phyloP scores from a whole-genome alignment of 1,284 basidiomycete genomes.

The Schizophyllum amplum region DNA sequence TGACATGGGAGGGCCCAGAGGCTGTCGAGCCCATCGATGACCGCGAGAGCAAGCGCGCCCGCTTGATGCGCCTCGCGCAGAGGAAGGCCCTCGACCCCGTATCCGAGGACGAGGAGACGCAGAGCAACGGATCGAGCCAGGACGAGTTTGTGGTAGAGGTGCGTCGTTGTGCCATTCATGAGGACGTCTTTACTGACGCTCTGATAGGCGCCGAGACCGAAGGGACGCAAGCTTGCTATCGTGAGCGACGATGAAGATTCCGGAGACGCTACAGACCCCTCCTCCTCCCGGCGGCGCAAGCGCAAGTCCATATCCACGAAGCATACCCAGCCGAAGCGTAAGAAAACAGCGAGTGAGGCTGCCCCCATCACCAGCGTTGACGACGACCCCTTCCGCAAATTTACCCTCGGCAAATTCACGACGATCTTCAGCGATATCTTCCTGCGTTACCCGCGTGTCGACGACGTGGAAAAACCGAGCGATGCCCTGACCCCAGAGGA shows the following conservation, averaged over 20 bases:
- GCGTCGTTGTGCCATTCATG: neutral
- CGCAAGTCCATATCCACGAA: constrained; percentile 36
- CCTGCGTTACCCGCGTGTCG: constrained; percentile 50
- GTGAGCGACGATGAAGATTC: neutral
- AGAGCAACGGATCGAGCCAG: constrained; percentile 44
- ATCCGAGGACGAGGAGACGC: constrained; percentile 15
- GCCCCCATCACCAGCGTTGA: constrained; percentile 19
- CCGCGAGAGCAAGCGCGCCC: constrained; percentile 15
- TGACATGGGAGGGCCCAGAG: constrained; percentile 62
- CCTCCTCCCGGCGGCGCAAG: constrained; percentile 15
- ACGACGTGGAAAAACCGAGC: constrained; percentile 27
- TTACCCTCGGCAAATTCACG: constrained; percentile 65
- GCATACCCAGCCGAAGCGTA: constrained; percentile 33
- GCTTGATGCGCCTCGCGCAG: constrained; percentile 19
- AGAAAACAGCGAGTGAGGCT: constrained; percentile 36
- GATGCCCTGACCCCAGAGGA: constrained; percentile 53
- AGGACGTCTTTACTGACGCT: neutral
- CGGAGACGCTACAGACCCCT: neutral
- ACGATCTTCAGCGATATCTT: constrained; percentile 65
- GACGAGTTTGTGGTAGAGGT: constrained; percentile 44
- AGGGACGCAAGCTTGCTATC: constrained; percentile 13
- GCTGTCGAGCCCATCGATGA: constrained; percentile 35
- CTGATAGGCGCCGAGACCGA: constrained; percentile 8
- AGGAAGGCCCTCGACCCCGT: constrained; percentile 14
- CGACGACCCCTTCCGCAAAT: constrained; percentile 69